Evolutionary conservation across 352 stramenopile genomes (phyloP).

Genomic region (Globisporangium cederbergense): DNA sequence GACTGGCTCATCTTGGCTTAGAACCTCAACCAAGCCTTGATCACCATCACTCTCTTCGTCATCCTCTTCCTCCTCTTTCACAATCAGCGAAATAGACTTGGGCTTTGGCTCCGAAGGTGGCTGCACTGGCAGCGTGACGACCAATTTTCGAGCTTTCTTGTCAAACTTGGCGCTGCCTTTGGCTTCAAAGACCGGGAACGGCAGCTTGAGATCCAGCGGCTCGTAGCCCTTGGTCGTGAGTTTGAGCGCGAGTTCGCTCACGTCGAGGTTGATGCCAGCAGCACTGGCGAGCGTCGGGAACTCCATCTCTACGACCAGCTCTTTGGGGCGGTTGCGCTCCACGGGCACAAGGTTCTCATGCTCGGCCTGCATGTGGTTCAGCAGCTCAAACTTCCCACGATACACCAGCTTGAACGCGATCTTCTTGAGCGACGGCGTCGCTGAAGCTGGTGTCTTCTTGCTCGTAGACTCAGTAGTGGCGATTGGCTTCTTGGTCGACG

Average conservation of each 20-base stretch:
- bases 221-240: slow-evolving; percentile 44
- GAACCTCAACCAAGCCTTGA: not conserved
- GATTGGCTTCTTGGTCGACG: slow-evolving; percentile 5
- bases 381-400: slow-evolving; percentile 63
- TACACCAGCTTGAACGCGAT: slow-evolving; percentile 67
- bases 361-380: slow-evolving; percentile 71
- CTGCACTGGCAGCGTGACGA: slow-evolving; percentile 80
- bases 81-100: slow-evolving; percentile 26
- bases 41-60: slow-evolving; percentile 25
- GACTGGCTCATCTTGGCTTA: not conserved
- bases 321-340: slow-evolving; percentile 43
- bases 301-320: slow-evolving; percentile 61
- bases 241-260: slow-evolving; percentile 47
- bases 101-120: slow-evolving; percentile 34
- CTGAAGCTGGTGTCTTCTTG: not conserved
- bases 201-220: slow-evolving; percentile 51
- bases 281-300: slow-evolving; percentile 59
- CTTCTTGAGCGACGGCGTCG: slow-evolving; percentile 22
- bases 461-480: not conserved
- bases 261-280: slow-evolving; percentile 61
- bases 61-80: slow-evolving; percentile 45
- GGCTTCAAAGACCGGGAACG: slow-evolving; percentile 73
- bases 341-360: slow-evolving; percentile 26
- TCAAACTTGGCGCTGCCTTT: slow-evolving; percentile 84
- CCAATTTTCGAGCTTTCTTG: slow-evolving; percentile 64